Evolutionary conservation across 2,329 filamentous ascomycete genomes (phyloP).

Genomic region (Fusarium lateritium): DNA sequence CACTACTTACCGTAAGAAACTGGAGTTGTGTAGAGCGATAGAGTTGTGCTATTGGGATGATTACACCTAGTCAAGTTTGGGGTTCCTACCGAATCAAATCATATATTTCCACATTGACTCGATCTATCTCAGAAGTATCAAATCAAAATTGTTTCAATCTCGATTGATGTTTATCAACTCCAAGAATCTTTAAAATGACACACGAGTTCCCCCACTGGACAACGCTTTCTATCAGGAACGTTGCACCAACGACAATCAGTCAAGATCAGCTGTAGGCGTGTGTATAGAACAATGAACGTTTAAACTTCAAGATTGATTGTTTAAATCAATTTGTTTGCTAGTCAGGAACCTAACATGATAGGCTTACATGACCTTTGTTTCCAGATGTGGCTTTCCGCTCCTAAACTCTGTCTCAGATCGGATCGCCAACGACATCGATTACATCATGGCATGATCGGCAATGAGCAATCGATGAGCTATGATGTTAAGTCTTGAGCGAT

Average conservation of each 20-base stretch:
- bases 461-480: constrained; percentile 8
- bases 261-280: constrained; percentile 6
- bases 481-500: constrained; percentile 20
- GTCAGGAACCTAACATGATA: constrained; percentile 6
- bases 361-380: background rate
- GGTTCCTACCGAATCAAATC: too few relatives aligned
- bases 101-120: too few relatives aligned
- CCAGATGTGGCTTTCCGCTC: constrained; percentile 8
- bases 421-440: constrained; percentile 31
- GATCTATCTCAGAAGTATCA: too few relatives aligned
- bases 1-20: constrained; percentile 1
- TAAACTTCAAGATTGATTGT: background rate
- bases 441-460: constrained; percentile 27
- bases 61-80: too few relatives aligned
- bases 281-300: constrained; percentile 5
- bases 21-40: background rate
- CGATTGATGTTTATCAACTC: background rate
- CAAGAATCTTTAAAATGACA: background rate
- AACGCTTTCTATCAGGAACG: background rate
- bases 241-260: background rate
- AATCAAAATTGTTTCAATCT: too few relatives aligned
- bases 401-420: constrained; percentile 18
- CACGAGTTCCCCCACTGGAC: constrained; percentile 4
- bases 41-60: too few relatives aligned
- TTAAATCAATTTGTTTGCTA: background rate